Percentiles rank a stretch among this genome's conserved stretches.
Conservation (phyloP, 805 yeast species). For the Yamadazyma sp. region DNA sequence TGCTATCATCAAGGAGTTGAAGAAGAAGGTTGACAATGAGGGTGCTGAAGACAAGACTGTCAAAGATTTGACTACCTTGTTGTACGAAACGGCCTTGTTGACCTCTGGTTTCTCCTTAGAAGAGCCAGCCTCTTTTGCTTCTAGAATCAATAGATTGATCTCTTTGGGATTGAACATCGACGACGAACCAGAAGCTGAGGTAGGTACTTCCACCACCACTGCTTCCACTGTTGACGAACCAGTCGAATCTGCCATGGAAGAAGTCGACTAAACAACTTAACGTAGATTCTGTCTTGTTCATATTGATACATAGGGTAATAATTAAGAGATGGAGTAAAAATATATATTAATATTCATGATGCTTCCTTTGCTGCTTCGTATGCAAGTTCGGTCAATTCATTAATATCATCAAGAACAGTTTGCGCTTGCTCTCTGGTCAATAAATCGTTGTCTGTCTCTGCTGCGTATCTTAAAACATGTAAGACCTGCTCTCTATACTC, state of each 20-base stretch:
- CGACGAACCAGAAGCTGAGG: constrained; percentile 62
- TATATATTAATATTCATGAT: not conserved
- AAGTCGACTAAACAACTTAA: constrained; percentile 70
- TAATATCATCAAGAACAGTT: constrained; percentile 30
- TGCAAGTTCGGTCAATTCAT: constrained; percentile 24
- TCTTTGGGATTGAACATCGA: constrained; percentile 98
- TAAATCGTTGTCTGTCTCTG: constrained; percentile 53
- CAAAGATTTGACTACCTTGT: constrained; percentile 92
- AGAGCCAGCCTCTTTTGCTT: constrained; percentile 96
- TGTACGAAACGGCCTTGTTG: constrained; percentile 96
- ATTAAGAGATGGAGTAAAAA: constrained; percentile 3
- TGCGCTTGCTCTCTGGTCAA: constrained; percentile 60
- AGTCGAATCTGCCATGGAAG: constrained; percentile 97
- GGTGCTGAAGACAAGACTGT: constrained; percentile 99
- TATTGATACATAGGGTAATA: constrained; percentile 12
- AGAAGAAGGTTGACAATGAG: constrained; percentile 92
- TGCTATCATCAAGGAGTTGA: constrained; percentile 91
- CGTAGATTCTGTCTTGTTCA: constrained; percentile 8
- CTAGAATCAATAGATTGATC: constrained; percentile 97
- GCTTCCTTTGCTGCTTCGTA: constrained; percentile 10
- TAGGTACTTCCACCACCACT: constrained; percentile 48
- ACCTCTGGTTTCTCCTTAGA: constrained; percentile 99
- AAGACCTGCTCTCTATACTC: constrained; percentile 46
- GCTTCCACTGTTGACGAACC: constrained; percentile 59
- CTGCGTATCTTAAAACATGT: constrained; percentile 42